These are phyloP conservation scores for Castanea sativa DNA, from an alignment of 306 rosid species.

Conservation along the genomic window DNA sequence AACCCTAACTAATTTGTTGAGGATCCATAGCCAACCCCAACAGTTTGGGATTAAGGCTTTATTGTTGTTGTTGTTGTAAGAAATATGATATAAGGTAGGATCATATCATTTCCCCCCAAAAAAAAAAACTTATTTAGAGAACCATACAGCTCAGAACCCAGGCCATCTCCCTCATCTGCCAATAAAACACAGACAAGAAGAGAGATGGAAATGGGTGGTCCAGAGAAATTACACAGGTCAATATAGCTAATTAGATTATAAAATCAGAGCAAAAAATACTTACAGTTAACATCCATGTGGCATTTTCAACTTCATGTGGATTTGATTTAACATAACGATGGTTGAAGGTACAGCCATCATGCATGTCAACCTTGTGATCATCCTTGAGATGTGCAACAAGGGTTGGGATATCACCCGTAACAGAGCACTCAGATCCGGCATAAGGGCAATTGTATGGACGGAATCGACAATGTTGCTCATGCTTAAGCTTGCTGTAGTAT, in stretches of 20 bases:
- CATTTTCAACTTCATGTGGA: constrained; percentile 90
- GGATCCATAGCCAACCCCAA: too few species aligned
- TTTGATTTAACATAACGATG: constrained; percentile 90
- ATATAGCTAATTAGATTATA: not conserved
- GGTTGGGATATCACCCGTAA: constrained; percentile 72
- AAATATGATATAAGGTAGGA: not conserved
- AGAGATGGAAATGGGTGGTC: not conserved
- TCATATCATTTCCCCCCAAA: not conserved
- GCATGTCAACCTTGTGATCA: constrained; percentile 94
- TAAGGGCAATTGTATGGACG: constrained; percentile 90
- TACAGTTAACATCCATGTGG: constrained; percentile 98
- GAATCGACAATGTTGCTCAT: constrained; percentile 74
- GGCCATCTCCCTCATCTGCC: not conserved
- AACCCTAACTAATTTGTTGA: too few species aligned
- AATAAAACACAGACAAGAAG: not conserved
- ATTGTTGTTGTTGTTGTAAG: not conserved
- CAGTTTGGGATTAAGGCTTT: too few species aligned
- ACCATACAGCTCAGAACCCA: not conserved
- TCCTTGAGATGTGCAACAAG: constrained; percentile 83
- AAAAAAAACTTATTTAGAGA: not conserved
- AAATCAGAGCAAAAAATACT: constrained; percentile 13
- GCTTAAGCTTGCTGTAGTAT: constrained; percentile 76
- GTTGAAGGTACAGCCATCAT: constrained; percentile 84
- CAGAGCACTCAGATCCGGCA: constrained; percentile 91
- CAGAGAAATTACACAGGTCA: not conserved